phyloP scores from a whole-genome alignment of 805 yeast species.

The Candida verbasci region DNA sequence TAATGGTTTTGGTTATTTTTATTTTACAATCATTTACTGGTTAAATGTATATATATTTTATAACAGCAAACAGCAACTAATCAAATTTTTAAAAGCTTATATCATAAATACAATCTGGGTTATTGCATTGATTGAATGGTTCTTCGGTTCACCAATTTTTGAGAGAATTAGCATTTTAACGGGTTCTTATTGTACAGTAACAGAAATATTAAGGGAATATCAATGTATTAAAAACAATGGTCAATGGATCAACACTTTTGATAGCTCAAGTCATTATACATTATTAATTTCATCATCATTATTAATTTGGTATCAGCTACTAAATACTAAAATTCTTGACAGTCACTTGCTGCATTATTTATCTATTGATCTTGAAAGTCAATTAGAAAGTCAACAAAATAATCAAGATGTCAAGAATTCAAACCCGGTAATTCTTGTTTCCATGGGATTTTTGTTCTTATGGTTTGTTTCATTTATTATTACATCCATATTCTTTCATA shows the following conservation, averaged over 20 bases:
- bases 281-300: constrained; percentile 40
- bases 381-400: not conserved
- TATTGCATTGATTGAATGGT: constrained; percentile 19
- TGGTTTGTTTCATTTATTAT: constrained; percentile 40
- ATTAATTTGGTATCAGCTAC: constrained; percentile 18
- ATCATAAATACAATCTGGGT: constrained; percentile 5
- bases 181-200: constrained; percentile 35
- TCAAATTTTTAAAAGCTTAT: constrained; percentile 4
- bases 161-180: constrained; percentile 29
- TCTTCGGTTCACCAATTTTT: constrained; percentile 29
- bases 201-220: constrained; percentile 10
- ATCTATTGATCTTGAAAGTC: constrained; percentile 1
- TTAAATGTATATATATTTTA: not conserved
- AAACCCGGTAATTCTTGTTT: not conserved
- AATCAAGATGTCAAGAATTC: not conserved
- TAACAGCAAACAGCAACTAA: not conserved
- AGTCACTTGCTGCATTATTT: not conserved
- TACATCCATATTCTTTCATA: constrained; percentile 49
- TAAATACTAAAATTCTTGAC: constrained; percentile 1
- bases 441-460: constrained; percentile 14
- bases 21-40: constrained; percentile 20
- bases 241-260: constrained; percentile 48
- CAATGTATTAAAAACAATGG: constrained; percentile 19
- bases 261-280: constrained; percentile 51
- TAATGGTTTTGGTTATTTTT: constrained; percentile 22